Percentiles rank a stretch among this genome's conserved stretches.
Conservation (phyloP, 2,329 filamentous ascomycete genomes). For the Parastagonospora nodorum region DNA sequence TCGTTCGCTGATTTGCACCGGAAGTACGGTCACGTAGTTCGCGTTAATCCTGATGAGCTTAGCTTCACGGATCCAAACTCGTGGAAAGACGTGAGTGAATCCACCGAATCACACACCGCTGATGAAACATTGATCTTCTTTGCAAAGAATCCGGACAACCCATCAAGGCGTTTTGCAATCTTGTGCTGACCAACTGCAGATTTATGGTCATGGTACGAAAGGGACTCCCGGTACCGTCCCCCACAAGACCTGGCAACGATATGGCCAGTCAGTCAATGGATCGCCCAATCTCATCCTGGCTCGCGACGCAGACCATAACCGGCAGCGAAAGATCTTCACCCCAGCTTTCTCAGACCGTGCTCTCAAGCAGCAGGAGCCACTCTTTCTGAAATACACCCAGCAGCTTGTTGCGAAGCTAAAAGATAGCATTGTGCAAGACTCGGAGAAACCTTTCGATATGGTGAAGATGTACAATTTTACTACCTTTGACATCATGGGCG, state of each 20-base stretch:
- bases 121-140: neutral
- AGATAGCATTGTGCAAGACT: constrained; percentile 34
- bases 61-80: constrained; percentile 46
- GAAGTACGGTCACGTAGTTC: constrained; percentile 50
- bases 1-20: constrained; percentile 40
- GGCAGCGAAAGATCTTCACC: constrained; percentile 47
- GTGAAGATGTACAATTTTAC: constrained; percentile 40
- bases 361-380: constrained; percentile 47
- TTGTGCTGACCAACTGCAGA: constrained; percentile 5
- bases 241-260: constrained; percentile 33
- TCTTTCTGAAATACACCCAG: constrained; percentile 49
- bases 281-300: constrained; percentile 33
- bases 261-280: constrained; percentile 31
- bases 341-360: constrained; percentile 51
- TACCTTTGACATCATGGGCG: constrained; percentile 41
- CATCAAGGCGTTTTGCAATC: neutral
- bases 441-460: constrained; percentile 40
- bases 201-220: constrained; percentile 34
- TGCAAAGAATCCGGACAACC: neutral
- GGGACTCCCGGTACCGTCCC: constrained; percentile 19
- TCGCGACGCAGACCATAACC: constrained; percentile 42
- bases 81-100: constrained; percentile 33
- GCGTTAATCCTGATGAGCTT: constrained; percentile 48
- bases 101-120: neutral
- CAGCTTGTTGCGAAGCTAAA: constrained; percentile 47